Percentiles rank a stretch among this genome's conserved stretches.
phyloP scores from a whole-genome alignment of 768 basidiomycete species.

The Macrolepiota fuliginosa region DNA sequence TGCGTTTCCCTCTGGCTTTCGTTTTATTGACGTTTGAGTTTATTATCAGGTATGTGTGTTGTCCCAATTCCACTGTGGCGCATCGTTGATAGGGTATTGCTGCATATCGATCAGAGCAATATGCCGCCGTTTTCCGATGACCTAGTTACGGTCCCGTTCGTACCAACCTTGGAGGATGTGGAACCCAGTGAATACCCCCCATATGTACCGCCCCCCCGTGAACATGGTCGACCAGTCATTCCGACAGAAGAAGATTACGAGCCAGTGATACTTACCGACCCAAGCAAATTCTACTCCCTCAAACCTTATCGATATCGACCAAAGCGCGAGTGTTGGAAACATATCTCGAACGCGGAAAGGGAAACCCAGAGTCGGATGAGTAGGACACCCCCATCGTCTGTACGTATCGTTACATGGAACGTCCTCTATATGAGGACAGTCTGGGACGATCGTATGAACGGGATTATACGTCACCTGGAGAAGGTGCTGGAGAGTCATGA shows the following conservation, averaged over 20 bases:
- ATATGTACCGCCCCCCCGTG: background rate
- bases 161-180: background rate
- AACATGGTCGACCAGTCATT: constrained; percentile 8
- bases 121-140: constrained; percentile 4
- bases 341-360: constrained; percentile 30
- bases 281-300: constrained; percentile 26
- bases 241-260: constrained; percentile 3
- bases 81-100: background rate
- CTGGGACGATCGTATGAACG: constrained; percentile 40
- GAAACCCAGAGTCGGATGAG: constrained; percentile 26
- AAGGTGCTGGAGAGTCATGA: constrained; percentile 37
- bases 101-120: background rate
- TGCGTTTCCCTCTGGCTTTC: background rate
- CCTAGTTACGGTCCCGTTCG: background rate
- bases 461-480: constrained; percentile 55
- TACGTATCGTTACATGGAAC: constrained; percentile 74
- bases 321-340: constrained; percentile 44
- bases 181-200: background rate
- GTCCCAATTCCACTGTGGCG: background rate
- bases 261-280: constrained; percentile 20
- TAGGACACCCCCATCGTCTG: constrained; percentile 34
- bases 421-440: constrained; percentile 45
- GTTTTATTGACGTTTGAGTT: background rate
- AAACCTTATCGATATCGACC: constrained; percentile 40
- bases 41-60: background rate